phyloP scores from a whole-genome alignment of 257 asterid species.

The Pogostemon cablin region DNA sequence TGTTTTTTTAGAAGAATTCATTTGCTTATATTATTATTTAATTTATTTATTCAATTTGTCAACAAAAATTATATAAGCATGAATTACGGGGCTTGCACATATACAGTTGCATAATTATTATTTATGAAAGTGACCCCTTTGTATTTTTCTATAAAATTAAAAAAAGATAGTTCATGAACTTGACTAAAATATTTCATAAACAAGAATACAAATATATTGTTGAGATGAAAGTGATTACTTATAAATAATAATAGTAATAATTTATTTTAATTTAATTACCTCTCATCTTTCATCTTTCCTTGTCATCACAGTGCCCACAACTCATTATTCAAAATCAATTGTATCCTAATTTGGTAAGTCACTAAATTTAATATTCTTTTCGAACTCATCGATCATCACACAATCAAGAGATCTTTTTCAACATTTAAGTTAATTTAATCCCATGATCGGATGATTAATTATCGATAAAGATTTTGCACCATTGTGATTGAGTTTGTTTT shows the following conservation, averaged over 20 bases:
- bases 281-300: constrained; percentile 8
- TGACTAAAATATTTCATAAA: constrained; percentile 28
- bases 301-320: constrained; percentile 34
- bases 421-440: too few relatives aligned
- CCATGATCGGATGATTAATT: too few relatives aligned
- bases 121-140: constrained; percentile 32
- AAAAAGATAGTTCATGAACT: constrained; percentile 35
- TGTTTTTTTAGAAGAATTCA: too few relatives aligned
- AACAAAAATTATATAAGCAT: constrained; percentile 22
- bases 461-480: too few relatives aligned
- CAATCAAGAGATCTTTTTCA: too few relatives aligned
- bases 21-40: too few relatives aligned
- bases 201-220: neutral
- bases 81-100: constrained; percentile 21
- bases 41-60: constrained; percentile 7
- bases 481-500: too few relatives aligned
- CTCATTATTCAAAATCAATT: constrained; percentile 4
- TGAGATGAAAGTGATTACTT: neutral
- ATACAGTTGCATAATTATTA: neutral
- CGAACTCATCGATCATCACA: neutral
- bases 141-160: constrained; percentile 19
- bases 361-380: constrained; percentile 7
- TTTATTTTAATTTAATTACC: neutral
- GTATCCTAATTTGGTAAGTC: neutral
- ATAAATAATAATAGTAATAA: neutral